Evolutionary conservation across 306 rosid genomes (phyloP), one percentile per base, ranked within the genome.

Genomic region (Crataegus laevigata): DNA sequence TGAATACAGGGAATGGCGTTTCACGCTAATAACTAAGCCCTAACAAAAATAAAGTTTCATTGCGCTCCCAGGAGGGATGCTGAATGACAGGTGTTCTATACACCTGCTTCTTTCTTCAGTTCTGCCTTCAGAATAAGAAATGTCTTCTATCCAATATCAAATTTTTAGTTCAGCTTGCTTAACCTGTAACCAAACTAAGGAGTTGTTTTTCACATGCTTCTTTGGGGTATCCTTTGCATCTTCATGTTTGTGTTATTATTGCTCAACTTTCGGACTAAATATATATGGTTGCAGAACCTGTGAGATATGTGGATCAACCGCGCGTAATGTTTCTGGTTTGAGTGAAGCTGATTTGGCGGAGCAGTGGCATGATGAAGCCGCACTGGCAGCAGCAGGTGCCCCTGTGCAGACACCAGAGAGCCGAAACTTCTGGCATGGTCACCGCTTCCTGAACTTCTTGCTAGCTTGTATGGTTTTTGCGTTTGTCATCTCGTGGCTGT

Each of bases 401-500:
- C 81, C 87, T 10, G 67, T 61, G 10, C 73, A 88, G 38, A 29
- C 87, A 0, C 69, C 84, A 18, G 93, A 88, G 75, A 81, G 69
- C 76, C 83, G 82, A 57, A 85, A 64, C 81, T 93, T 91, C 86
- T 93, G 98, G 98, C 93, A 91, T 77, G 96, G 98, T 18, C 97
- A 89, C 69, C 87, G 93, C 43, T 93, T 93, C 85, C 81, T 91
- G 63, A 93, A 93, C 74, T 88, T 93, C 76, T 82, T 91, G 68
- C 91, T 91, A 45, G 98, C 98, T 5, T 89, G 91, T 79, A 91
- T 93, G 96, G 97, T 93, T 4, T 93, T 93, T 69, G 97, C 98
- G 50, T 93, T 93, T 65, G 91, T 91, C 71, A 93, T 91, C 75
- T 93, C 98, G 6, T 93, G 98, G 98, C 92, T 93, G 73, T 93